Base-by-base conservation (phyloP, 768 basidiomycete species). In the Chiua virens region DNA sequence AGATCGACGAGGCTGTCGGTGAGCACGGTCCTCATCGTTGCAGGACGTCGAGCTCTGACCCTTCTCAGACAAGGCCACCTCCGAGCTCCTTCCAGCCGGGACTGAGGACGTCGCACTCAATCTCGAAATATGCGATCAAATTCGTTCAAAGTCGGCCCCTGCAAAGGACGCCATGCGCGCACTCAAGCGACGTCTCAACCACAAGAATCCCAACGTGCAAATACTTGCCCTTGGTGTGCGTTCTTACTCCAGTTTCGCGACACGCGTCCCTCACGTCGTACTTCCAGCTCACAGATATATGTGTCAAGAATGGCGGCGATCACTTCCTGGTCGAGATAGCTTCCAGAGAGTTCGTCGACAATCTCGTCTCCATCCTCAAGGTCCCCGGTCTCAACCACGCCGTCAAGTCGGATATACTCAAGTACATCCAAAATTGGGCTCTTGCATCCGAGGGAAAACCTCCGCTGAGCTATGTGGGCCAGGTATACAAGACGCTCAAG, bases 221-320 rank as follows among this genome's bases (percentile, higher is more conserved):
- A 75, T 95, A 27, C 75, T 94, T 51, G 83, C 92, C n/a, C 79
- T 97, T 13, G 77, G 81, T 11, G 94, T 96, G 66, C 62, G 91
- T 79, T 35, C 8, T 42, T 30, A 28, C 22, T 8, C 22, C n/a
- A 1, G 5, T 15, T 13, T n/a, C 13, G n/a, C 25, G 28, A 40
- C 44, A 5, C 36, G 49, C 42, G 28, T 45, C 39, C 15, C 47
- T 52, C 43, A 60, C 22, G 27, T 30, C 10, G 37, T 34, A 14
- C 47, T n/a, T 3, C 4, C 65, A 96, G 89, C 76, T 98, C 43
- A 85, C 89, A 42, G 97, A 98, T 69, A 78, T 86, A 9, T 94
- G 92, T 62, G 80, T 98, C 68, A 99, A 99, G 85, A 99, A 99
- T 62, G 93, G 92, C 10, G 97, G 97, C 0, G 93, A 98, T 58